These are phyloP conservation scores for Clathrospora elynae DNA, from an alignment of 2,329 filamentous ascomycete genomes.

Conservation along the genomic window DNA sequence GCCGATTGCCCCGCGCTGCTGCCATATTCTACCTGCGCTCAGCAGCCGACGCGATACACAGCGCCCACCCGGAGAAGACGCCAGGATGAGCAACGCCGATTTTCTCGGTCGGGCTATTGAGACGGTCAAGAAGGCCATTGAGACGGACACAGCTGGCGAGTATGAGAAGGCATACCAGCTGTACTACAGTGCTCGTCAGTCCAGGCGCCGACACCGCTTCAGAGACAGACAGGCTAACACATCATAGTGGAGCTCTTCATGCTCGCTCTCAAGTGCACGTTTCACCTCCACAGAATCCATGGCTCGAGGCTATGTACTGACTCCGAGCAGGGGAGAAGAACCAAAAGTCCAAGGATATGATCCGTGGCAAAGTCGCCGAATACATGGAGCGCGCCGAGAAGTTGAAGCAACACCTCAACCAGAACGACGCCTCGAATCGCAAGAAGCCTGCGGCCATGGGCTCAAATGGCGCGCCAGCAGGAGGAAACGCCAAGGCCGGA, in stretches of 20 bases:
- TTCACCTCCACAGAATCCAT: too few relatives aligned
- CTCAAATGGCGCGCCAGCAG: constrained; percentile 69
- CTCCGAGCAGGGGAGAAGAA: constrained; percentile 79
- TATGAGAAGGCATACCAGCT: constrained; percentile 96
- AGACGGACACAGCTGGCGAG: constrained; percentile 90
- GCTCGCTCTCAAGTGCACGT: constrained; percentile 87
- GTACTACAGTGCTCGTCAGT: constrained; percentile 78
- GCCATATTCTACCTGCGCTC: not conserved
- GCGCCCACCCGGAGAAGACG: constrained; percentile 13
- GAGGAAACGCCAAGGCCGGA: constrained; percentile 64
- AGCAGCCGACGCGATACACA: constrained; percentile 3
- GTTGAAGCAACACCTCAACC: constrained; percentile 85
- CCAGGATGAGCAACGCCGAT: constrained; percentile 89
- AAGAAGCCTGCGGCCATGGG: constrained; percentile 75
- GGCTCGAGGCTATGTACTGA: constrained; percentile 20
- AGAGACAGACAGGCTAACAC: constrained; percentile 18
- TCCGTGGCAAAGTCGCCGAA: constrained; percentile 89
- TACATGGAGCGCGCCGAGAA: constrained; percentile 99
- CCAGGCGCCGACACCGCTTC: not conserved
- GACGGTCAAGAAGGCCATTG: constrained; percentile 96
- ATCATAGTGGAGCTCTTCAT: constrained; percentile 86
- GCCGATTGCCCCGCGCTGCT: constrained; percentile 19
- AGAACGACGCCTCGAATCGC: constrained; percentile 68
- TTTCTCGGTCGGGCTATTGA: constrained; percentile 97
- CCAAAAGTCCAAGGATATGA: constrained; percentile 94